Conservation (phyloP, 1,284 basidiomycete genomes). For the Boletus nobilissimus region DNA sequence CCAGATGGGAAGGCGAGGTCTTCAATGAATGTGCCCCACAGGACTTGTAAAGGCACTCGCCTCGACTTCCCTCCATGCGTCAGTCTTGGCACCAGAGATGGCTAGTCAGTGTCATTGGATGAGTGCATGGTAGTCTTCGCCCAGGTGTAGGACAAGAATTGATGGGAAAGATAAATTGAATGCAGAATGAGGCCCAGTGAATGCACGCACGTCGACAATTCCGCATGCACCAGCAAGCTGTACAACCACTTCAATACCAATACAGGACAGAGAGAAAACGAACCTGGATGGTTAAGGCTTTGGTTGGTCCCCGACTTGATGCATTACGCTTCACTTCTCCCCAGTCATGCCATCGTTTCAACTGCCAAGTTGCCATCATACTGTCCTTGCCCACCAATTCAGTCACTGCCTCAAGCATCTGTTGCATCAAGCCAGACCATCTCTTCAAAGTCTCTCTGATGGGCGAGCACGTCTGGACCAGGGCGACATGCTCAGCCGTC, state of each 20-base stretch:
- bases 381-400: slow-evolving; percentile 56
- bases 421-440: slow-evolving; percentile 50
- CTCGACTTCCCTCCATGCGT: slow-evolving; percentile 78
- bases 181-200: no score
- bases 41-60: no score
- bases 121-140: no score
- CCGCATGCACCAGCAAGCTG: slow-evolving; percentile 79
- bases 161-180: no score
- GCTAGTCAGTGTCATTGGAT: no score
- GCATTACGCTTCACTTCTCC: slow-evolving; percentile 60
- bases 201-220: slow-evolving; percentile 79
- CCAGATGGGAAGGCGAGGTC: slow-evolving; percentile 54
- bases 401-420: slow-evolving; percentile 56
- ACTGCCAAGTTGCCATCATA: slow-evolving; percentile 73
- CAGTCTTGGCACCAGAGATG: slow-evolving; percentile 67
- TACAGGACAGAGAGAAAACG: not conserved
- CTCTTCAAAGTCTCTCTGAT: slow-evolving; percentile 24
- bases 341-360: slow-evolving; percentile 65
- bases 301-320: slow-evolving; percentile 25
- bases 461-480: slow-evolving; percentile 9
- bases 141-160: no score
- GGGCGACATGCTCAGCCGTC: slow-evolving; percentile 43
- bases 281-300: slow-evolving; percentile 35
- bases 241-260: slow-evolving; percentile 3
- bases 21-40: no score